Conservation (phyloP, 108 stramenopile genomes). For the Phaeodactylum tricornutum region DNA sequence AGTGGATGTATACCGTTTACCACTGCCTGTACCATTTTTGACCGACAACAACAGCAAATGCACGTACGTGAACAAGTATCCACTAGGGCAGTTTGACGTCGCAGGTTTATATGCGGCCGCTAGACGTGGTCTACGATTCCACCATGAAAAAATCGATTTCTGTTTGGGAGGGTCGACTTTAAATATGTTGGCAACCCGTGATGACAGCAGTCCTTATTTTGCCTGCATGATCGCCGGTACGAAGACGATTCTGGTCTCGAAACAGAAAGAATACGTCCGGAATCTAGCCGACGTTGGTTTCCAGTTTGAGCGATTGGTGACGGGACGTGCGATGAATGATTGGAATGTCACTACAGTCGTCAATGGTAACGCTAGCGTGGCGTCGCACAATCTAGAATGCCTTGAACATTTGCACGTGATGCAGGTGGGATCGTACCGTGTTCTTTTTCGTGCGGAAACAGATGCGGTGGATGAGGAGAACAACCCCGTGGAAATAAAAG, state of each 20-base stretch:
- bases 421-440: slow-evolving; percentile 3
- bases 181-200: slow-evolving; percentile 5
- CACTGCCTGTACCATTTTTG: neutral
- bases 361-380: too few relatives aligned
- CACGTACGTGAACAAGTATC: slow-evolving; percentile 9
- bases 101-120: slow-evolving; percentile 7
- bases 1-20: neutral
- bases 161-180: slow-evolving; percentile 19
- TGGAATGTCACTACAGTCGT: neutral
- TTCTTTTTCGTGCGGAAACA: slow-evolving; percentile 8
- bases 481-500: slow-evolving; percentile 13
- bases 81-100: neutral
- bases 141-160: slow-evolving; percentile 9
- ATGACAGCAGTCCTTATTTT: neutral
- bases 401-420: slow-evolving; percentile 12
- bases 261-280: slow-evolving; percentile 1
- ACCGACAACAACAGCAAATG: neutral
- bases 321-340: slow-evolving; percentile 4
- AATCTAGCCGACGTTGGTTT: slow-evolving; percentile 13
- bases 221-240: slow-evolving; percentile 7
- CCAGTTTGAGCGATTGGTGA: slow-evolving; percentile 21
- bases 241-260: slow-evolving; percentile 7
- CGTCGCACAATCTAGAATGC: neutral
- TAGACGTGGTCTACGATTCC: slow-evolving; percentile 1
- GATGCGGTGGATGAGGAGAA: slow-evolving; percentile 20